Evolutionary conservation across 768 basidiomycete species (phyloP).

Genomic region (Hygrophoropsis aurantiaca): DNA sequence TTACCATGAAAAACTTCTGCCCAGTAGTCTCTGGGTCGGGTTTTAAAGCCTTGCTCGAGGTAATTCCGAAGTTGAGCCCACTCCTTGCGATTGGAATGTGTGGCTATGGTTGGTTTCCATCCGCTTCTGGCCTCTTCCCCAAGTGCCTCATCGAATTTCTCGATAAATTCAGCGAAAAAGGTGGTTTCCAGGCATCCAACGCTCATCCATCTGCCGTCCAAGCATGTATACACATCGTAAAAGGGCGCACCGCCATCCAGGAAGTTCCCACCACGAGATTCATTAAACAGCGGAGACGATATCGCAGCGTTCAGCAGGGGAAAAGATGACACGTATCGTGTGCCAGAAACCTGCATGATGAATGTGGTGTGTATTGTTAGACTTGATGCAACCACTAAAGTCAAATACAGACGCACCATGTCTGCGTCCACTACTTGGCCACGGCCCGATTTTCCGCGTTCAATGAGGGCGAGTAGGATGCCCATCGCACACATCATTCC

Average conservation of each 20-base stretch:
- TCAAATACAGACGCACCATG: slow-evolving; percentile 57
- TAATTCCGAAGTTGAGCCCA: slow-evolving; percentile 62
- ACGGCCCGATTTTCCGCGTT: slow-evolving; percentile 59
- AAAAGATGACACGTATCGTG: slow-evolving; percentile 74
- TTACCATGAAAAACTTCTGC: slow-evolving; percentile 62
- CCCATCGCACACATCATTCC: slow-evolving; percentile 71
- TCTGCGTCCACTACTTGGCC: slow-evolving; percentile 77
- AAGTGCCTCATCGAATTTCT: slow-evolving; percentile 50
- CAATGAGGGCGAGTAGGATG: slow-evolving; percentile 72
- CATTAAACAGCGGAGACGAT: slow-evolving; percentile 36
- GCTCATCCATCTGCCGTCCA: slow-evolving; percentile 73
- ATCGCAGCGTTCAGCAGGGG: slow-evolving; percentile 51
- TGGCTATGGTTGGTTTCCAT: slow-evolving; percentile 54
- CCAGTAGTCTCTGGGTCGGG: slow-evolving; percentile 68
- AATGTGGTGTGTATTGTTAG: no score
- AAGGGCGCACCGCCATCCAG: slow-evolving; percentile 81
- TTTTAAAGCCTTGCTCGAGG: slow-evolving; percentile 62
- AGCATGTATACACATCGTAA: slow-evolving; percentile 72
- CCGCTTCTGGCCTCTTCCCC: slow-evolving; percentile 42
- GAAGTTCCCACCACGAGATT: slow-evolving; percentile 52
- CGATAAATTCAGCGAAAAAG: slow-evolving; percentile 66
- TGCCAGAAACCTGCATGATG: slow-evolving; percentile 70
- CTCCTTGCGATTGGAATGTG: slow-evolving; percentile 44
- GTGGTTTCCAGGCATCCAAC: slow-evolving; percentile 75
- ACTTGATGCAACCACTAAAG: neutral